Evolutionary conservation across 306 rosid genomes (phyloP), one percentile per base, ranked within the genome.

Genomic region (Malus orientalis): DNA sequence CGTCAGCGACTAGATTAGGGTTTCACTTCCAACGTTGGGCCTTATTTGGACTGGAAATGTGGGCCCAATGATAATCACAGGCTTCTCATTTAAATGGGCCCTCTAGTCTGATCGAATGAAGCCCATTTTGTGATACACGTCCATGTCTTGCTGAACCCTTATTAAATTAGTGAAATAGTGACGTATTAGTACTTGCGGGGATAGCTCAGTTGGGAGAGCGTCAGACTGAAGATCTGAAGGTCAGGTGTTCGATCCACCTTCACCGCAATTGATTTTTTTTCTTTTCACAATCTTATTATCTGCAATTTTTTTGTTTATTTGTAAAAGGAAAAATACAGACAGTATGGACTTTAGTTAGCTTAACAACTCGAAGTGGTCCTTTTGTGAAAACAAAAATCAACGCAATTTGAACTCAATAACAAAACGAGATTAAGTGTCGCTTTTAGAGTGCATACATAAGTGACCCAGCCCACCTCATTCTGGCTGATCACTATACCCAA

Each of bases 191-290:
- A 1, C 8, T 0, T 0, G 80, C 89, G 85, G 92, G 92, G 92
- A 90, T 87, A 90, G 95, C 92, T 86, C 89, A 90, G 92, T 90
- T 87, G 95, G 95, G 91, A 89, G 91, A 87, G 91, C 90, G 94
- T 88, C 92, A 88, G 89, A 88, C 92, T 88, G 88, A 88, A 88
- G 88, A 85, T 85, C 89, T 85, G 88, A 88, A 84, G 89, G 89
- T 88, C 85, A 80, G 81, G 88, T 88, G 89, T 86, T 88, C 89
- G 92, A 88, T 89, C 90, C 91, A 84, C 88, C 85, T 80, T 89
- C 91, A 84, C 89, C 91, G 89, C 93, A 88, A 0, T 15, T 3
- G 0, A 23, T 23, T 3, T 4, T 4, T 19, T 20, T 11, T 29
- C 4, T 27, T 40, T n/a, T 2, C 33, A 62, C 13, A 12, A 5